phyloP scores from a whole-genome alignment of 1,284 basidiomycete genomes.

The Microbotryomycetes sp. region DNA sequence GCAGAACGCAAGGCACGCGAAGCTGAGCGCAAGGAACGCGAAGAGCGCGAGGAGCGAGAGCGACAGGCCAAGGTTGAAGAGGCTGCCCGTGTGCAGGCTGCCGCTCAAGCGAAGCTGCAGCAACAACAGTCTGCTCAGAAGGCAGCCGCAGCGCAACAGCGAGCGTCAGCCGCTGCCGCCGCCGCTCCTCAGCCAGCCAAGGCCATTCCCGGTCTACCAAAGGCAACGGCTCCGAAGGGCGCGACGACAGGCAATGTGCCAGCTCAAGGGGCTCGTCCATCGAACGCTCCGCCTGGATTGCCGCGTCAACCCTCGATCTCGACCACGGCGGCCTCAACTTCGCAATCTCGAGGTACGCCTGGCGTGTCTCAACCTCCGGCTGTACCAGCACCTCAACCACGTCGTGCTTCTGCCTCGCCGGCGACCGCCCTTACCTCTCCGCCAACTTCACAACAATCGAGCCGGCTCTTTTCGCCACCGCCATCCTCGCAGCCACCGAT shows the following conservation, averaged over 20 bases:
- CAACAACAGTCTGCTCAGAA: constrained; percentile 37
- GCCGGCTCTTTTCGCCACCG: constrained; percentile 24
- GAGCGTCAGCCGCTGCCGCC: constrained; percentile 30
- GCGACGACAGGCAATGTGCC: constrained; percentile 1
- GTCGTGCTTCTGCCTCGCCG: constrained; percentile 3
- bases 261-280: neutral
- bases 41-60: constrained; percentile 49
- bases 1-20: constrained; percentile 58
- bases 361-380: neutral
- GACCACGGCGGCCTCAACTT: neutral
- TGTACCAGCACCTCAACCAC: constrained; percentile 10
- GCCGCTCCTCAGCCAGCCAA: constrained; percentile 20
- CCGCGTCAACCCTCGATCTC: constrained; percentile 24
- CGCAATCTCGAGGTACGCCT: neutral
- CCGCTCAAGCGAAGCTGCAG: constrained; percentile 42
- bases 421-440: constrained; percentile 18
- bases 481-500: neutral
- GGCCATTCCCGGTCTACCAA: constrained; percentile 31
- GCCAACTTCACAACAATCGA: constrained; percentile 6
- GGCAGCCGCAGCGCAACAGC: constrained; percentile 31
- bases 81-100: constrained; percentile 39
- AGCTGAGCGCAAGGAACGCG: constrained; percentile 57
- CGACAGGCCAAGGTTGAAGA: constrained; percentile 16
- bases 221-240: constrained; percentile 12
- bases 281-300: constrained; percentile 1